Conservation (phyloP, 164 flowering plant species). For the Vitis vinifera region ASM3070453v1 NC_081820.1:26227001-26227500, state of each 20-base stretch:
- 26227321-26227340: background rate
- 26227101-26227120: no score
- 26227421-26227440: conserved; percentile 69
- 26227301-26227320: conserved; percentile 4
- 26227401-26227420: conserved; percentile 42
- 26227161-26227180: no score
- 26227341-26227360: background rate
- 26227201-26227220: background rate
- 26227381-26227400: conserved; percentile 33
- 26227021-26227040: no score
- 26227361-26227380: conserved; percentile 4
- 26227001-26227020: no score
- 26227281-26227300: background rate
- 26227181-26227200: no score
- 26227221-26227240: background rate
- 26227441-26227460: conserved; percentile 61
- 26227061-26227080: no score
- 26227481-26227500: conserved; percentile 13
- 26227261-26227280: background rate
- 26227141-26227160: no score
- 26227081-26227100: no score
- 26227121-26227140: no score
- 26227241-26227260: no score
- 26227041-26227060: no score
- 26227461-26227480: background rate